Percentiles rank a stretch among this genome's conserved stretches.
phyloP scores from a whole-genome alignment of 257 asterid species.

The Fraxinus excelsior region DNA sequence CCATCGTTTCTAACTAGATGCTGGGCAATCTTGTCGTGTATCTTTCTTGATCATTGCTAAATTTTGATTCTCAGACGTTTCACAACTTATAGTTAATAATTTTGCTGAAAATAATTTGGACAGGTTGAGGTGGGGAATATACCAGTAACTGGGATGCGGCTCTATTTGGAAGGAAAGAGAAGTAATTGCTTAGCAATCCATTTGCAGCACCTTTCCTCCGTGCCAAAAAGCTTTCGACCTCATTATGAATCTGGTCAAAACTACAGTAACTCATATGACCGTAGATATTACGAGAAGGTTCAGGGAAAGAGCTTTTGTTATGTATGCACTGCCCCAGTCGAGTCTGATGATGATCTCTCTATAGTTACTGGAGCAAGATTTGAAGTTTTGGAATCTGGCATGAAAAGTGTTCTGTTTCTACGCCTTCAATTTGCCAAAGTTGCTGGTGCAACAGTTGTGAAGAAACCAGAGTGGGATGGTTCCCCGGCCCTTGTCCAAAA shows the following conservation, averaged over 20 bases:
- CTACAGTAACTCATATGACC: conserved; percentile 44
- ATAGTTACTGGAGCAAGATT: conserved; percentile 69
- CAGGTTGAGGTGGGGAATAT: conserved; percentile 70
- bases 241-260: conserved; percentile 32
- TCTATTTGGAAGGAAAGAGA: conserved; percentile 74
- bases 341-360: conserved; percentile 63
- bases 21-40: background rate
- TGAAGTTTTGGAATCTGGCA: conserved; percentile 61
- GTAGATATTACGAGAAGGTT: conserved; percentile 68
- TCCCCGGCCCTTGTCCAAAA: conserved; percentile 61
- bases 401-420: conserved; percentile 63
- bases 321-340: conserved; percentile 69
- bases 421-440: conserved; percentile 62
- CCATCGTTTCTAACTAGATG: background rate
- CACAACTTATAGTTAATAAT: background rate
- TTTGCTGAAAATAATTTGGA: conserved; percentile 20
- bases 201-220: conserved; percentile 74
- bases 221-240: conserved; percentile 68
- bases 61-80: background rate
- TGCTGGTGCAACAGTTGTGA: conserved; percentile 57
- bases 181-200: conserved; percentile 76
- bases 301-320: conserved; percentile 78
- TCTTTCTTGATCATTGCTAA: conserved; percentile 1
- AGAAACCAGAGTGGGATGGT: conserved; percentile 72
- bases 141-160: conserved; percentile 72